These are phyloP conservation scores for Ustilago cynodontis DNA, from an alignment of 1,284 basidiomycete genomes.

Conservation along the genomic window DNA sequence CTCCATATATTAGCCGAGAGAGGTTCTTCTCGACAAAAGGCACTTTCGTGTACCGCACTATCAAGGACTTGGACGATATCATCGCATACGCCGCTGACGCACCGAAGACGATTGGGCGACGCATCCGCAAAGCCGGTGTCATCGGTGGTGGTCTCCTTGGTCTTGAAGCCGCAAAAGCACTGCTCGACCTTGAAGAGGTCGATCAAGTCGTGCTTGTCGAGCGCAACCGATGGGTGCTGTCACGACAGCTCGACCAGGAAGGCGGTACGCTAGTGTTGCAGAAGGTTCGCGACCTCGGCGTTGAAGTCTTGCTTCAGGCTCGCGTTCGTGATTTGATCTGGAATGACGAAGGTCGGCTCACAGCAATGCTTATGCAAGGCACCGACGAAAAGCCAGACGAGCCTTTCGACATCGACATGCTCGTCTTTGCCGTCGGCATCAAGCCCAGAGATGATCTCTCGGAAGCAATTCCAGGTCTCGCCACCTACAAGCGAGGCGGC, in stretches of 20 bases:
- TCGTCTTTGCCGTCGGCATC: constrained; percentile 72
- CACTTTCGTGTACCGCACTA: constrained; percentile 81
- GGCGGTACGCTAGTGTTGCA: constrained; percentile 79
- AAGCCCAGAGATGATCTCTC: constrained; percentile 80
- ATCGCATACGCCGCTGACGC: constrained; percentile 54
- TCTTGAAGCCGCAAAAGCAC: constrained; percentile 81
- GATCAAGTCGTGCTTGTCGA: constrained; percentile 75
- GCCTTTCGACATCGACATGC: constrained; percentile 69
- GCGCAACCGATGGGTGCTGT: constrained; percentile 77
- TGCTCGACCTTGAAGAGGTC: constrained; percentile 76
- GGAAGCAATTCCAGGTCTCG: constrained; percentile 16
- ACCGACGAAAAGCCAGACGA: constrained; percentile 65
- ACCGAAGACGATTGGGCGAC: constrained; percentile 42
- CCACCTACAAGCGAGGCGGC: constrained; percentile 74
- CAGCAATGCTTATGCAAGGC: constrained; percentile 61
- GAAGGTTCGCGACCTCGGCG: constrained; percentile 78
- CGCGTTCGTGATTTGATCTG: constrained; percentile 71
- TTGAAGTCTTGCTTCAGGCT: constrained; percentile 75
- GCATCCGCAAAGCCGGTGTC: constrained; percentile 72
- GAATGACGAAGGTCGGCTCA: constrained; percentile 49
- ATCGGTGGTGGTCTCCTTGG: constrained; percentile 82
- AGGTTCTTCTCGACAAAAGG: constrained; percentile 73
- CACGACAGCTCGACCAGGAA: constrained; percentile 79
- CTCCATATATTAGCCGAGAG: constrained; percentile 75
- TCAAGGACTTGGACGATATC: constrained; percentile 70